Base-by-base conservation (phyloP, 768 basidiomycete genomes). In the Russula brevipes region DNA sequence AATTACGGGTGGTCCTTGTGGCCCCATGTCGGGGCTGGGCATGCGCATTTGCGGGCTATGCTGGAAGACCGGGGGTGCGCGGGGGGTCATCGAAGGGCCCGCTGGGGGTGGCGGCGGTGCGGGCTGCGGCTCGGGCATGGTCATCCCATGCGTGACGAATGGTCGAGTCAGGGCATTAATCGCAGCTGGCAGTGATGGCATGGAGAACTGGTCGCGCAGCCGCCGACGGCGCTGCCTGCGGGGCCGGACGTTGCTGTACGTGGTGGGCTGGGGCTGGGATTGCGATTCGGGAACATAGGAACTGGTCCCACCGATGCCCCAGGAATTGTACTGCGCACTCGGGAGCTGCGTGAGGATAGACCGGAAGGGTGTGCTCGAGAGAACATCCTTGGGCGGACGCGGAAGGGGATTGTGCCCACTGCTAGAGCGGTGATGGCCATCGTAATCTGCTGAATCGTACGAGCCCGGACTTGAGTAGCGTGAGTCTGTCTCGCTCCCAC, bases 331-430 rank as follows among this genome's bases (percentile, higher is more conserved):
- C 73, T 57, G 63, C 24, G 63, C 33, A 5, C 66, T 76, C 1
- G 82, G 84, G 17, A 86, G 79, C 57, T 79, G 78, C 14, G 66
- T 59, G 6, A 86, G 75, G 0, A 88, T 71, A 0, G 75, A 72
- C 56, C 80, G 79, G 70, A 87, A 87, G 0, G 85, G 85, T 0
- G 84, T 77, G 33, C 74, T 73, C 12, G 81, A 78, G 71, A 85
- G 87, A 8, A 89, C 59, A 69, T 89, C 83, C 36, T 74, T 73
- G 0, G 89, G 89, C 0, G 83, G 87, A 3, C 70, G 62, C 0
- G 89, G 89, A 8, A 90, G 81, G 5, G 87, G 87, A 69, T 91
- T 87, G 36, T n/a, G n/a, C n/a, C n/a, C n/a, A n/a, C n/a, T n/a
- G n/a, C 24, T 46, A 24, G 65, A 60, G 57, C 31, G 63, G 61